phyloP scores from a whole-genome alignment of 169 alveolate genomes.

The Eimeria zaria region DNA sequence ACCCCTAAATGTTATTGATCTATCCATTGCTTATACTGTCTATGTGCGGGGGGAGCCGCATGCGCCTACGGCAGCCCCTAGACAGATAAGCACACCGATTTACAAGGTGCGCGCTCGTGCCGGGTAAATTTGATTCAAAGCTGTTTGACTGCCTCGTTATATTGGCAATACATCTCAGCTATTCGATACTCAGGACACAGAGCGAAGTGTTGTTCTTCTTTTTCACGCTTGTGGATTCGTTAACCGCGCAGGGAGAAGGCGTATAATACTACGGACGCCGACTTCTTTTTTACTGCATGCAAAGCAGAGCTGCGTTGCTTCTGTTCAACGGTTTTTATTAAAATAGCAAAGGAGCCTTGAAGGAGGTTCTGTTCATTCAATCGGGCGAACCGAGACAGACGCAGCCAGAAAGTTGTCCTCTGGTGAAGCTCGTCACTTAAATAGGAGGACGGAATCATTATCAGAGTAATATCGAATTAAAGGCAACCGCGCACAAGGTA shows the following conservation, averaged over 20 bases:
- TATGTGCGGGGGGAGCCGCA: constrained; percentile 75
- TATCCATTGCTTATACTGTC: background rate
- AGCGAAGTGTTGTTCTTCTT: background rate
- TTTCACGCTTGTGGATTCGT: background rate
- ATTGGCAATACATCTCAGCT: constrained; percentile 41
- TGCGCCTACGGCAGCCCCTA: constrained; percentile 63
- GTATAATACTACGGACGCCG: background rate
- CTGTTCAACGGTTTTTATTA: background rate
- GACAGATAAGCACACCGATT: constrained; percentile 31
- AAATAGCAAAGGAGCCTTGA: background rate
- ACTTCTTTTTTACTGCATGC: background rate
- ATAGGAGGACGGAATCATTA: background rate
- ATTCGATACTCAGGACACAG: background rate
- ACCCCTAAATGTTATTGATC: background rate
- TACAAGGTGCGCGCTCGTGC: constrained; percentile 57
- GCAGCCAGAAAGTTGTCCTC: background rate
- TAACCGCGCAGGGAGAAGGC: background rate
- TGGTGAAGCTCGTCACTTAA: background rate
- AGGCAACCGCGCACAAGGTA: background rate
- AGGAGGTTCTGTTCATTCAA: background rate
- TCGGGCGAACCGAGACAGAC: background rate
- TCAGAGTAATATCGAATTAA: background rate
- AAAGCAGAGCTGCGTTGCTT: background rate
- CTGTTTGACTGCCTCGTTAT: background rate
- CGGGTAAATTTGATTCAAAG: background rate